Evolutionary conservation across 176 grass and related monocot genomes (phyloP).

Genomic region (bread wheat (Triticum aestivum)): DNA sequence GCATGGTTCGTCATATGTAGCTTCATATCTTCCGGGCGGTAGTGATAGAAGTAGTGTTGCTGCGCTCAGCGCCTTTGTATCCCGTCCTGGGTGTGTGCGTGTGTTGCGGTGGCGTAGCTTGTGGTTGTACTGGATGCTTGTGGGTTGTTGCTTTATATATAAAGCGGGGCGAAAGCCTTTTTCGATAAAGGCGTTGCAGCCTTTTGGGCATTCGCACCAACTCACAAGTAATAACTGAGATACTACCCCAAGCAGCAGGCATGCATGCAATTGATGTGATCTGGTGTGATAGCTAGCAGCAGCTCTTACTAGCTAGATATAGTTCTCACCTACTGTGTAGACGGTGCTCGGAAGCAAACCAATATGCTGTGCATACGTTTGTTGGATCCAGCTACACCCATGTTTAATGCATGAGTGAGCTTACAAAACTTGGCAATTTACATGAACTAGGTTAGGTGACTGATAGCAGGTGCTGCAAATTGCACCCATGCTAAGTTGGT

Average conservation of each 20-base stretch:
- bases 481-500: neutral
- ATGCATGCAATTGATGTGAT: constrained; percentile 1
- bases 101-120: no score
- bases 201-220: constrained; percentile 12
- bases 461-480: neutral
- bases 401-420: neutral
- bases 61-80: no score
- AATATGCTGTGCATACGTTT: neutral
- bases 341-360: neutral
- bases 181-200: constrained; percentile 28
- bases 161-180: no score
- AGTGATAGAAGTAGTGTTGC: no score
- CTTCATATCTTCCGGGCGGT: no score
- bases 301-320: no score
- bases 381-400: neutral
- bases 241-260: neutral
- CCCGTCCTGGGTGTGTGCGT: no score
- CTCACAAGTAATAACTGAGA: neutral
- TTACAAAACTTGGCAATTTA: neutral
- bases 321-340: no score
- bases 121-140: no score
- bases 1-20: no score
- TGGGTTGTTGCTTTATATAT: no score
- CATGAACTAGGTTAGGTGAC: neutral
- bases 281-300: neutral